A percentile compares a stretch with the other conserved stretches of the same genome.
Evolutionary conservation across 192 early-diverging fungal species (phyloP).

Genomic region (Thoreauomyces humboldtii): DNA sequence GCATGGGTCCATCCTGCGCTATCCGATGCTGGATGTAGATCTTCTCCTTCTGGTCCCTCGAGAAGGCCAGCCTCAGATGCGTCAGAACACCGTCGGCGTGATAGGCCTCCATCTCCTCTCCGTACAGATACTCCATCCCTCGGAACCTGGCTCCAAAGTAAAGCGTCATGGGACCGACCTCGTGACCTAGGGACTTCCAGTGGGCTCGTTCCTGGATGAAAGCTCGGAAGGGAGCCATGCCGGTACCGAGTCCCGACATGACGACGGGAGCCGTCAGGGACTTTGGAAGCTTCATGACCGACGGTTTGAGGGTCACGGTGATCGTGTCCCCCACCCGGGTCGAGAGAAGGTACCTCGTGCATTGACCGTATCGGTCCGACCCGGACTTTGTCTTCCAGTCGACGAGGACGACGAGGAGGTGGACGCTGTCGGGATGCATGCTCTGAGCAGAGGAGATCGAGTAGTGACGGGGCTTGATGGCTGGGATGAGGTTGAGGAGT

Average conservation of each 20-base stretch:
- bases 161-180: slow-evolving; percentile 91
- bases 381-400: slow-evolving; percentile 77
- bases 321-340: slow-evolving; percentile 67
- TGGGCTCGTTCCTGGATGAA: slow-evolving; percentile 93
- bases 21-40: slow-evolving; percentile 97
- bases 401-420: slow-evolving; percentile 88
- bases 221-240: slow-evolving; percentile 98
- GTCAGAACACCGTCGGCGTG: slow-evolving; percentile 85
- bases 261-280: slow-evolving; percentile 81
- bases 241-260: slow-evolving; percentile 96
- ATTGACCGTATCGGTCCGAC: slow-evolving; percentile 77
- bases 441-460: slow-evolving; percentile 92
- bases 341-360: slow-evolving; percentile 80
- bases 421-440: slow-evolving; percentile 85
- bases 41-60: slow-evolving; percentile 90
- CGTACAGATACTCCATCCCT: slow-evolving; percentile 91
- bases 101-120: slow-evolving; percentile 96
- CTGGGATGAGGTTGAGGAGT: slow-evolving; percentile 70
- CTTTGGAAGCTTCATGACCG: slow-evolving; percentile 93
- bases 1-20: slow-evolving; percentile 73
- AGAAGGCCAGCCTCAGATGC: slow-evolving; percentile 87
- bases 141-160: slow-evolving; percentile 97
- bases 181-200: slow-evolving; percentile 68
- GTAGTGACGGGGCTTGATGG: slow-evolving; percentile 96
- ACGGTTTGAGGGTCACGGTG: slow-evolving; percentile 90